These are phyloP conservation scores for Epichloe sp. DNA, from an alignment of 2,329 filamentous ascomycete genomes.

Conservation along the genomic window DNA sequence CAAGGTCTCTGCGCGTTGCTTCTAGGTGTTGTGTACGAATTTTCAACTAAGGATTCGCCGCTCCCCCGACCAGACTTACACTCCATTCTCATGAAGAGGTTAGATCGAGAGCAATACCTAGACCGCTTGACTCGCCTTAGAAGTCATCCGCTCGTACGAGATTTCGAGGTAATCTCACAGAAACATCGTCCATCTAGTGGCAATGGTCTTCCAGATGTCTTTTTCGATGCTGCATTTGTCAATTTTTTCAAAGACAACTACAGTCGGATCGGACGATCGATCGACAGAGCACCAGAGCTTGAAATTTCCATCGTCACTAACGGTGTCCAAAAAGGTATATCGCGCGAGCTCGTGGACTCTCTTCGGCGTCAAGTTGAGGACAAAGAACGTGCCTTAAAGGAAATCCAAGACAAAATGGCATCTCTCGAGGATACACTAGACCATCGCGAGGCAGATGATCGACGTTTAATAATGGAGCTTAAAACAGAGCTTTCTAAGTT, in stretches of 20 bases:
- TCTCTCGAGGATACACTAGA: constrained; percentile 43
- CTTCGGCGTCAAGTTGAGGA: constrained; percentile 66
- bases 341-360: constrained; percentile 83
- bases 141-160: constrained; percentile 64
- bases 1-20: constrained; percentile 76
- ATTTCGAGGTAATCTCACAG: constrained; percentile 78
- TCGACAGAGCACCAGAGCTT: constrained; percentile 80
- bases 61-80: constrained; percentile 72
- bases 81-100: constrained; percentile 58
- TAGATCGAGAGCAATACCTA: constrained; percentile 79
- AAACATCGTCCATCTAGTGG: constrained; percentile 37
- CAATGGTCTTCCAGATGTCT: constrained; percentile 60
- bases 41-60: constrained; percentile 93
- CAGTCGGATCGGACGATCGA: constrained; percentile 66
- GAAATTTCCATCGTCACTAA: constrained; percentile 73
- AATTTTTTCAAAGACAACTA: constrained; percentile 96
- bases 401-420: constrained; percentile 30
- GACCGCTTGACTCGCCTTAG: constrained; percentile 68
- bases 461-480: constrained; percentile 47
- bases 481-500: constrained; percentile 14
- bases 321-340: constrained; percentile 71
- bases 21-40: constrained; percentile 85
- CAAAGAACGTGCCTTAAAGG: constrained; percentile 42
- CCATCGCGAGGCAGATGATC: constrained; percentile 62
- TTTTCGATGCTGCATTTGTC: constrained; percentile 75